phyloP scores from a whole-genome alignment of 2,329 filamentous ascomycete species.

The Pseudopyrenochaeta lycopersici region DNA sequence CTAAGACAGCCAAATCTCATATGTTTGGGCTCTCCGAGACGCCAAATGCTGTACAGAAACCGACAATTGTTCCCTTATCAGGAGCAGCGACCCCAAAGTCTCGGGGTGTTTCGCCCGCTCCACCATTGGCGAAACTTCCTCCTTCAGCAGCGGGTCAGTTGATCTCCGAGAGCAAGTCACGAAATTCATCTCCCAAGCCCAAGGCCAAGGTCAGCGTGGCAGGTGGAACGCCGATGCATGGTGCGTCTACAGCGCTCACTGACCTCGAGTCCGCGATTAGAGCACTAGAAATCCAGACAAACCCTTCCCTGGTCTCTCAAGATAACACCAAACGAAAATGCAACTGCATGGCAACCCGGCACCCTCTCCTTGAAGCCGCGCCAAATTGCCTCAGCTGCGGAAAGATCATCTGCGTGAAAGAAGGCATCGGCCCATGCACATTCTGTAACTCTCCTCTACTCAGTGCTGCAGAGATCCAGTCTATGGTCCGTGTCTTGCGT shows the following conservation, averaged over 20 bases:
- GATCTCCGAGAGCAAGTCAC: constrained; percentile 76
- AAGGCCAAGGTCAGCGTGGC: constrained; percentile 76
- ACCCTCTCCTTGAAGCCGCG: constrained; percentile 87
- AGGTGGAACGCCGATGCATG: constrained; percentile 83
- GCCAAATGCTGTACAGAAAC: constrained; percentile 55
- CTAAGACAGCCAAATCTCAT: constrained; percentile 54
- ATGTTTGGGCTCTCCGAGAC: constrained; percentile 61
- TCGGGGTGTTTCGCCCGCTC: constrained; percentile 53
- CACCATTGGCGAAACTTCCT: constrained; percentile 61
- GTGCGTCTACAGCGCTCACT: constrained; percentile 76
- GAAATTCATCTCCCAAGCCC: constrained; percentile 60
- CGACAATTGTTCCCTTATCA: constrained; percentile 35
- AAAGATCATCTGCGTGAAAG: constrained; percentile 93
- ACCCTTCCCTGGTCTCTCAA: constrained; percentile 71
- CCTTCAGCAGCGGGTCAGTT: constrained; percentile 79
- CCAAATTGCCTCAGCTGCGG: constrained; percentile 94
- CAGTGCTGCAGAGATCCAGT: constrained; percentile 76
- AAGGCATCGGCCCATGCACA: constrained; percentile 92
- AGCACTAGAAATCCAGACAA: constrained; percentile 88
- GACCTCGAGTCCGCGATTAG: constrained; percentile 82
- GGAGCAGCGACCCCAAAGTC: constrained; percentile 46
- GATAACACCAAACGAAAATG: constrained; percentile 72
- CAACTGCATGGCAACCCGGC: constrained; percentile 86
- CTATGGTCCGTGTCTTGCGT: constrained; percentile 83
- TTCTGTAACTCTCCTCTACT: constrained; percentile 83